Percentiles rank a stretch among this genome's conserved stretches.
Evolutionary conservation across 768 basidiomycete species (phyloP).

Genomic region (Scleroderma citrinum): DNA sequence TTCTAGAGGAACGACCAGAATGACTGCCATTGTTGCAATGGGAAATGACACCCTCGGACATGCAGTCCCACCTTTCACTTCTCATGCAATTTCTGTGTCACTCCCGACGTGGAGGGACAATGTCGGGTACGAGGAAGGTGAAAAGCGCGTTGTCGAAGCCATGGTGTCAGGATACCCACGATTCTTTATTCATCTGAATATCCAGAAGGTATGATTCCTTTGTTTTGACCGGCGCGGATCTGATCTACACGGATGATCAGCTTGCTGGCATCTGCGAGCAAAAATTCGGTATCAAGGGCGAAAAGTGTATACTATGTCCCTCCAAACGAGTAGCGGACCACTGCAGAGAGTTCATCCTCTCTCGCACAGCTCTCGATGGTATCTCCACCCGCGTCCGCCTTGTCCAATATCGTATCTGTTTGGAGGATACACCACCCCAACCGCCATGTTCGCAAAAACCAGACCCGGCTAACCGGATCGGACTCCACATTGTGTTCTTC

Average conservation of each 20-base stretch:
- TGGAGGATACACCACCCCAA: slow-evolving; percentile 38
- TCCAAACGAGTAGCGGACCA: slow-evolving; percentile 65
- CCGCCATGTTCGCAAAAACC: slow-evolving; percentile 12
- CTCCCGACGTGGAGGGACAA: slow-evolving; percentile 90
- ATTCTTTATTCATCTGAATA: slow-evolving; percentile 87
- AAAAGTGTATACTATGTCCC: slow-evolving; percentile 76
- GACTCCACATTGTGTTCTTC: slow-evolving; percentile 82
- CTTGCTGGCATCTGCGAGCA: slow-evolving; percentile 71
- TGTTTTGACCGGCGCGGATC: background rate
- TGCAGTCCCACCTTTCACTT: slow-evolving; percentile 59
- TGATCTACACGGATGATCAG: slow-evolving; percentile 34
- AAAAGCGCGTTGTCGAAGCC: slow-evolving; percentile 64
- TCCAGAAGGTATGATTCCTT: slow-evolving; percentile 63
- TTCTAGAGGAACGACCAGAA: too few species aligned
- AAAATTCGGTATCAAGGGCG: slow-evolving; percentile 68
- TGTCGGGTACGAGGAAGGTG: slow-evolving; percentile 88
- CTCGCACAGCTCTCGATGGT: slow-evolving; percentile 40
- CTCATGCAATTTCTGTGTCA: slow-evolving; percentile 93
- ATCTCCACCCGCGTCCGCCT: slow-evolving; percentile 45
- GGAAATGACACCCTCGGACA: slow-evolving; percentile 34
- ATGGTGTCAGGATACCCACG: slow-evolving; percentile 93
- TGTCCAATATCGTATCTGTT: slow-evolving; percentile 66
- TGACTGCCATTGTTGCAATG: background rate
- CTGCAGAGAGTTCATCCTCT: slow-evolving; percentile 68
- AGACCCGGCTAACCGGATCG: slow-evolving; percentile 33